Conservation (phyloP, 2,329 filamentous ascomycete genomes). For the Penicillium sp. region DNA sequence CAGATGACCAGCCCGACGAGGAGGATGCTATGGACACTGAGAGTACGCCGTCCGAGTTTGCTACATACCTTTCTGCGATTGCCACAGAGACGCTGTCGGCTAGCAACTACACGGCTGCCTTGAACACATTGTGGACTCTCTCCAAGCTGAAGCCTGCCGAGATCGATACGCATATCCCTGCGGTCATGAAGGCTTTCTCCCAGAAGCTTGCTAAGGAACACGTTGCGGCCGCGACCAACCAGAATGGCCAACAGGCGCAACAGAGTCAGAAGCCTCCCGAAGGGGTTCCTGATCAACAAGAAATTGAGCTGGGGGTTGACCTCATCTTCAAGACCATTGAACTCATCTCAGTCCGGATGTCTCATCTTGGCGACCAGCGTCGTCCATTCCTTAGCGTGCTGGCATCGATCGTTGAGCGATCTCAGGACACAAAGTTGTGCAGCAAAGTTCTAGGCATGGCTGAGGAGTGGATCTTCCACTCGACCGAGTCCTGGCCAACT, state of each 20-base stretch:
- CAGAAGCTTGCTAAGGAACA: constrained; percentile 92
- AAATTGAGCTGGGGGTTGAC: constrained; percentile 84
- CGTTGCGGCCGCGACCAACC: constrained; percentile 68
- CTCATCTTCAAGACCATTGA: constrained; percentile 96
- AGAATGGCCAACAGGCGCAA: constrained; percentile 44
- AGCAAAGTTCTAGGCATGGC: constrained; percentile 93
- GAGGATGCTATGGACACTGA: constrained; percentile 80
- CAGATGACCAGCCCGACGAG: constrained; percentile 76
- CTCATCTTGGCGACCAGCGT: constrained; percentile 84
- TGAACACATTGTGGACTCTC: constrained; percentile 92
- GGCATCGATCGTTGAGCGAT: constrained; percentile 93
- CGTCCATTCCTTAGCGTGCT: constrained; percentile 93
- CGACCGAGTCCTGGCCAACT: constrained; percentile 92
- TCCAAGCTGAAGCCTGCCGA: constrained; percentile 81
- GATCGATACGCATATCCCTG: constrained; percentile 84
- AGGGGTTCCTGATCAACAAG: constrained; percentile 65
- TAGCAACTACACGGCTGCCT: constrained; percentile 78
- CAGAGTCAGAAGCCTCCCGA: constrained; percentile 46
- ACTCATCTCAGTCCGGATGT: constrained; percentile 88
- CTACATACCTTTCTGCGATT: constrained; percentile 78
- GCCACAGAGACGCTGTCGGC: constrained; percentile 85
- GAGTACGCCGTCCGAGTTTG: constrained; percentile 79
- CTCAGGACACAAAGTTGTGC: constrained; percentile 81
- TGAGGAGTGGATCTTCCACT: constrained; percentile 93
- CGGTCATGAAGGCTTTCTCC: constrained; percentile 91